Evolutionary conservation across 352 stramenopile species (phyloP).

Genomic region (Globisporangium acanthophoron): DNA sequence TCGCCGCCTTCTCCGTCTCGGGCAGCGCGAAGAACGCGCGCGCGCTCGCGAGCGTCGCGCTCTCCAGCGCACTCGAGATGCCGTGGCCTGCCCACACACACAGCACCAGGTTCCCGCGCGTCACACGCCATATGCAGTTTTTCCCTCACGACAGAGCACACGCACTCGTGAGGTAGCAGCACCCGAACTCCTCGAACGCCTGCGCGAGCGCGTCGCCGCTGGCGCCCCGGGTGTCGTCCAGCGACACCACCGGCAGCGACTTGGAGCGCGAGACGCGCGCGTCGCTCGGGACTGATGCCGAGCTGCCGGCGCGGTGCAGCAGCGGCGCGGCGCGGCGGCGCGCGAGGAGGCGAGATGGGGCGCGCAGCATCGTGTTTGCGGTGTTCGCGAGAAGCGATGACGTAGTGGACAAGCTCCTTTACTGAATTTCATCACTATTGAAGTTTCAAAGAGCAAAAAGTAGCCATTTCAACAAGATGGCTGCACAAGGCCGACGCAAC

Average conservation of each 20-base stretch:
- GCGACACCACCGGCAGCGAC: constrained; percentile 43
- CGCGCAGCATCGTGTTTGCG: background rate
- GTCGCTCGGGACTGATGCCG: background rate
- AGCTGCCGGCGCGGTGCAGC: constrained; percentile 1
- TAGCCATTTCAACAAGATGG: constrained; percentile 2
- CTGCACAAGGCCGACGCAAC: constrained; percentile 20
- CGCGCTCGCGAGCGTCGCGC: constrained; percentile 46
- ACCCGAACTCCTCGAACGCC: constrained; percentile 65
- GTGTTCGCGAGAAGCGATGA: background rate
- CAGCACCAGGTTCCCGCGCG: background rate
- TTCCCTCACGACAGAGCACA: background rate
- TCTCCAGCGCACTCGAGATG: constrained; percentile 39
- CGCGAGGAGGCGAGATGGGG: background rate
- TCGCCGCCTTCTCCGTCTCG: constrained; percentile 37
- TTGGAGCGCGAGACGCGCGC: constrained; percentile 11
- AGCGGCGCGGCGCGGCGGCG: background rate
- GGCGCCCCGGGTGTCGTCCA: constrained; percentile 46
- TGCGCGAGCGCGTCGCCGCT: constrained; percentile 36
- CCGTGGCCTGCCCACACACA: constrained; percentile 30
- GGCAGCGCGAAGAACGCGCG: constrained; percentile 58
- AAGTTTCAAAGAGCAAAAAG: background rate
- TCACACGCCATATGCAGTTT: background rate
- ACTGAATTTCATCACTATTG: background rate
- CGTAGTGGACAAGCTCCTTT: background rate
- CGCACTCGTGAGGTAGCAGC: constrained; percentile 58